phyloP scores from a whole-genome alignment of 2,329 filamentous ascomycete species.

The Cryphonectria nitschkei region DNA sequence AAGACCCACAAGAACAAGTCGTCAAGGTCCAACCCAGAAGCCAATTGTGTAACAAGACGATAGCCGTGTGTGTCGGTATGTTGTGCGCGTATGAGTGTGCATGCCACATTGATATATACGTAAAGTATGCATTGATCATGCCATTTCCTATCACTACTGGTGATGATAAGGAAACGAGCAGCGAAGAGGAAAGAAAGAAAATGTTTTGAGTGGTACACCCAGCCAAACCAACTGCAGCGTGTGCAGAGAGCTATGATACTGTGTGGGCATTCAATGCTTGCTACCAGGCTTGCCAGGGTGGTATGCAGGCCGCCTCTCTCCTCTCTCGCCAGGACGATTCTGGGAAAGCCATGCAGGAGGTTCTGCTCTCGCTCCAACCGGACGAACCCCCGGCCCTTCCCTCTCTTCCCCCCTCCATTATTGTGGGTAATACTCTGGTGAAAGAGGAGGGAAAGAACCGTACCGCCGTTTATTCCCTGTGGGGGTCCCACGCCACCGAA shows the following conservation, averaged over 20 bases:
- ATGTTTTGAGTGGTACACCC: background rate
- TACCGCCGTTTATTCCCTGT: background rate
- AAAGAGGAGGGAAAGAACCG: background rate
- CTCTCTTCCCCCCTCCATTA: background rate
- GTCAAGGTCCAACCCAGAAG: background rate
- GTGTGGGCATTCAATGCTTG: background rate
- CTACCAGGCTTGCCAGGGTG: background rate
- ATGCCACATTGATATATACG: background rate
- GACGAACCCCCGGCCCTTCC: background rate
- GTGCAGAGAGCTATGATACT: background rate
- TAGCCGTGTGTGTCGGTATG: background rate
- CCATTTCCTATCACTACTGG: background rate
- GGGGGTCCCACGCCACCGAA: background rate
- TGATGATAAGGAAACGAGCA: background rate
- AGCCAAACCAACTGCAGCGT: background rate
- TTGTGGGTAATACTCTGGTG: background rate
- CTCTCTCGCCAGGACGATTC: background rate
- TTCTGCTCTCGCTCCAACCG: background rate
- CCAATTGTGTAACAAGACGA: background rate
- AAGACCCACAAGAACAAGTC: background rate
- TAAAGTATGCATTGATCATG: background rate
- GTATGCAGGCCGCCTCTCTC: background rate
- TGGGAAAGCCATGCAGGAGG: conserved; percentile 37
- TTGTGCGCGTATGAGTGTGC: too few relatives aligned
- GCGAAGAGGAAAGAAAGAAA: background rate